phyloP scores from a whole-genome alignment of 2,329 filamentous ascomycete species.

The Akanthomyces uredinophilus region DNA sequence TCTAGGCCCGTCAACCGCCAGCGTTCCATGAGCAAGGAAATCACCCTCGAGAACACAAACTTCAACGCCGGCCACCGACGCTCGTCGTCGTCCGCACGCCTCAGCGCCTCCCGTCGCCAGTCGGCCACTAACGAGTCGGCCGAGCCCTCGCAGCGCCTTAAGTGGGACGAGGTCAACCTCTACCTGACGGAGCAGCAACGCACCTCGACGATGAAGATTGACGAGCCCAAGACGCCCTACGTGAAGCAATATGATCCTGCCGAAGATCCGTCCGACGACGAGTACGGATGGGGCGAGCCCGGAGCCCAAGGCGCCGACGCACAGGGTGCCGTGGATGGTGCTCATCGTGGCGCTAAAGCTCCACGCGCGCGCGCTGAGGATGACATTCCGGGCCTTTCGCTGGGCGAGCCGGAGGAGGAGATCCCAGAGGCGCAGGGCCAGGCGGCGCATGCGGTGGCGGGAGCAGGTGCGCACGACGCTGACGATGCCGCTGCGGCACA shows the following conservation, averaged over 20 bases:
- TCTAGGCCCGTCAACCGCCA: conserved; percentile 40
- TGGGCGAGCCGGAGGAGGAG: conserved; percentile 85
- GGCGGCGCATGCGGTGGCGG: neutral
- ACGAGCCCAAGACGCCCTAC: conserved; percentile 96
- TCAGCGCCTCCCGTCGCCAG: conserved; percentile 63
- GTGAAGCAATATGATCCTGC: conserved; percentile 85
- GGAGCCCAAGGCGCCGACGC: conserved; percentile 14
- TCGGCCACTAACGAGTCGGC: conserved; percentile 49
- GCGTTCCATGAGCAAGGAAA: conserved; percentile 64
- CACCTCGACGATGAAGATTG: conserved; percentile 96
- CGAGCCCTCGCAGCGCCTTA: conserved; percentile 66
- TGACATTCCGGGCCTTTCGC: conserved; percentile 85
- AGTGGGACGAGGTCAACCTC: conserved; percentile 98
- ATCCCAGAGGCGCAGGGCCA: conserved; percentile 40
- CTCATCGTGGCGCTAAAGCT: conserved; percentile 26
- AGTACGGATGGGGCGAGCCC: conserved; percentile 41
- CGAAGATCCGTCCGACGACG: conserved; percentile 81
- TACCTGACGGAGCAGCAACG: conserved; percentile 97
- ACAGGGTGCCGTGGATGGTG: conserved; percentile 22
- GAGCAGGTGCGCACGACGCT: neutral
- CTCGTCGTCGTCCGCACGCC: conserved; percentile 65
- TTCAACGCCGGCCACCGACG: conserved; percentile 88
- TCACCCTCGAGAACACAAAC: conserved; percentile 90
- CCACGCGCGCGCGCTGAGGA: conserved; percentile 47
- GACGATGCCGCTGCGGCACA: conserved; percentile 16